These are phyloP conservation scores for Trichoderma gracile DNA, from an alignment of 2,329 filamentous ascomycete genomes.

Conservation along the genomic window DNA sequence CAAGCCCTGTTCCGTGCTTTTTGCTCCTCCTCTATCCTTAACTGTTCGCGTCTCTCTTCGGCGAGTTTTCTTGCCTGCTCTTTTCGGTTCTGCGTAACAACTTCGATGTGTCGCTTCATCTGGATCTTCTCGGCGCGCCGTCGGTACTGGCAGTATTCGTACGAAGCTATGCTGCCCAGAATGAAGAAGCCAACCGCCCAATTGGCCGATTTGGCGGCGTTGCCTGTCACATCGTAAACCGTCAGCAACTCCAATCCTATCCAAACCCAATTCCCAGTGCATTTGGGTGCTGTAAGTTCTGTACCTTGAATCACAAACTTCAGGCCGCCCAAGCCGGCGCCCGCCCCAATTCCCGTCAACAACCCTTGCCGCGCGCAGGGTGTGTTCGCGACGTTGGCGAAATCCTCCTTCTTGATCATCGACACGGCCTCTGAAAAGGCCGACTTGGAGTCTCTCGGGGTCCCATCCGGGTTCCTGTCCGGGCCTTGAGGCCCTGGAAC, in stretches of 20 bases:
- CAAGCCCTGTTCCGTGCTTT: slow-evolving; percentile 47
- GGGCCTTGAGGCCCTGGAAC: slow-evolving; percentile 19
- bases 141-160: slow-evolving; percentile 80
- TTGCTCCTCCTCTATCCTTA: slow-evolving; percentile 37
- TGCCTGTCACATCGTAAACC: slow-evolving; percentile 32
- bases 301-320: slow-evolving; percentile 75
- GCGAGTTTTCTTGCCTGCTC: slow-evolving; percentile 48
- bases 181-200: slow-evolving; percentile 83
- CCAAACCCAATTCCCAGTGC: too few species aligned
- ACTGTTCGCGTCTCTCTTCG: slow-evolving; percentile 43
- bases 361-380: slow-evolving; percentile 85
- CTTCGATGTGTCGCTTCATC: slow-evolving; percentile 82
- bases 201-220: slow-evolving; percentile 62
- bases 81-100: slow-evolving; percentile 53
- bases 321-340: slow-evolving; percentile 72
- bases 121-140: slow-evolving; percentile 74
- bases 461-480: slow-evolving; percentile 24
- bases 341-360: slow-evolving; percentile 78
- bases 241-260: background rate
- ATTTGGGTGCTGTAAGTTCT: too few species aligned
- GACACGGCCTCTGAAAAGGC: slow-evolving; percentile 62
- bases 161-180: slow-evolving; percentile 67
- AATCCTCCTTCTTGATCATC: slow-evolving; percentile 67
- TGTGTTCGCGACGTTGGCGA: slow-evolving; percentile 70
- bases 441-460: slow-evolving; percentile 27